Percentiles rank a stretch among this genome's conserved stretches.
phyloP scores from a whole-genome alignment of 495 filamentous ascomycete species.

The Astrothelium subdiscretum region DNA sequence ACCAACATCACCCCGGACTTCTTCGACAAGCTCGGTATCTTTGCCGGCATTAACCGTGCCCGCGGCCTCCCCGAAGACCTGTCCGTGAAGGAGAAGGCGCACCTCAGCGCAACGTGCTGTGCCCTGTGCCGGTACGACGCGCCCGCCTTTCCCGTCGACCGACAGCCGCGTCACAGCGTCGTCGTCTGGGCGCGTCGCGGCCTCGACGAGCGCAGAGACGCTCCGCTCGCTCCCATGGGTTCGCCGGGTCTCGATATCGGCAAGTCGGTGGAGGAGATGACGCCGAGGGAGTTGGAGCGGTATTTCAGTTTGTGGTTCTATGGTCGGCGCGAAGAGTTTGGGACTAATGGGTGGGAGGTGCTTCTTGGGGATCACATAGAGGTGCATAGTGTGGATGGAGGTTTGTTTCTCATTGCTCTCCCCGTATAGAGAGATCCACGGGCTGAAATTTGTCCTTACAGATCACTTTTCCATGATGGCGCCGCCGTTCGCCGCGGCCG shows the following conservation, averaged over 20 bases:
- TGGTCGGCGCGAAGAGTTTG: slow-evolving; percentile 12
- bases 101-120: slow-evolving; percentile 11
- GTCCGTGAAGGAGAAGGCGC: slow-evolving; percentile 10
- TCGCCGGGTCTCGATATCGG: slow-evolving; percentile 3
- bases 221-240: slow-evolving; percentile 7
- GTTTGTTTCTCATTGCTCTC: slow-evolving; percentile 3
- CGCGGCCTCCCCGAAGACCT: slow-evolving; percentile 10
- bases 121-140: slow-evolving; percentile 13
- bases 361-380: slow-evolving; percentile 7
- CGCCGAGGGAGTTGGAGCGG: slow-evolving; percentile 6
- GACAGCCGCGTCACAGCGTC: slow-evolving; percentile 3
- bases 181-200: slow-evolving; percentile 12
- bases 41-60: slow-evolving; percentile 10
- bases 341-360: slow-evolving; percentile 13
- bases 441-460: neutral
- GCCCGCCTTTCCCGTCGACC: slow-evolving; percentile 8
- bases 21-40: slow-evolving; percentile 11
- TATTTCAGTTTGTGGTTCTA: slow-evolving; percentile 16
- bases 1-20: slow-evolving; percentile 10
- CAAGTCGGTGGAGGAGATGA: slow-evolving; percentile 6
- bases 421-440: neutral
- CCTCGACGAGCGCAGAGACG: slow-evolving; percentile 4
- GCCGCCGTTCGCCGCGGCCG: slow-evolving; percentile 7
- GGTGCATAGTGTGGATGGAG: slow-evolving; percentile 12
- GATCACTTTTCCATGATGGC: slow-evolving; percentile 14